Percentiles rank a stretch among this genome's conserved stretches.
phyloP scores from a whole-genome alignment of 2,329 filamentous ascomycete genomes.

The Anisogramma anomala region DNA sequence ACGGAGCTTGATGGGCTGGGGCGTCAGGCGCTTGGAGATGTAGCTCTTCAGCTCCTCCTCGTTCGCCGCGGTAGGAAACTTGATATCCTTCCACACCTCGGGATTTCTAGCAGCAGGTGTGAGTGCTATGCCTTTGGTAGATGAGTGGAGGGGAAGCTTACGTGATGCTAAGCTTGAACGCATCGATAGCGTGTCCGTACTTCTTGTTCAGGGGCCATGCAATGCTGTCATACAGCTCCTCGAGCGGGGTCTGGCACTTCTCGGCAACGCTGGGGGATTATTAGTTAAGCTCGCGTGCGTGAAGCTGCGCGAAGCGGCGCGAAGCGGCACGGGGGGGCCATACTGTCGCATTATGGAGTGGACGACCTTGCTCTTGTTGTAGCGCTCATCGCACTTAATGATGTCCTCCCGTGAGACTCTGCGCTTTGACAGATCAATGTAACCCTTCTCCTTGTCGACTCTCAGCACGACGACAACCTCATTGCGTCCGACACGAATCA shows the following conservation, averaged over 20 bases:
- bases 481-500: constrained; percentile 94
- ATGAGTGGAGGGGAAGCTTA: constrained; percentile 26
- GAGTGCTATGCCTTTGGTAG: neutral
- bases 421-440: constrained; percentile 97
- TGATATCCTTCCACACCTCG: constrained; percentile 88
- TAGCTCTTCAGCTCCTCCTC: constrained; percentile 86
- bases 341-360: constrained; percentile 86
- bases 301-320: too few species aligned
- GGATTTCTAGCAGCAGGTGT: constrained; percentile 54
- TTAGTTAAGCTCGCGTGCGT: neutral
- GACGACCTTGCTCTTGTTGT: constrained; percentile 99
- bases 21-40: constrained; percentile 93
- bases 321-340: too few species aligned
- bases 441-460: constrained; percentile 98
- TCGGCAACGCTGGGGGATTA: constrained; percentile 61
- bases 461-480: constrained; percentile 97
- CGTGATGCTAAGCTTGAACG: constrained; percentile 99
- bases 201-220: constrained; percentile 97
- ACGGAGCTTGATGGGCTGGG: constrained; percentile 97
- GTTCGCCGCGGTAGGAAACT: constrained; percentile 75
- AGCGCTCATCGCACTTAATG: constrained; percentile 95
- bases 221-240: constrained; percentile 86
- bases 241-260: constrained; percentile 90
- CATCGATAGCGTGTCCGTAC: constrained; percentile 91
- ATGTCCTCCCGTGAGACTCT: constrained; percentile 97